phyloP scores from a whole-genome alignment of 495 filamentous ascomycete genomes.

The Xeromyces bisporus region DNA sequence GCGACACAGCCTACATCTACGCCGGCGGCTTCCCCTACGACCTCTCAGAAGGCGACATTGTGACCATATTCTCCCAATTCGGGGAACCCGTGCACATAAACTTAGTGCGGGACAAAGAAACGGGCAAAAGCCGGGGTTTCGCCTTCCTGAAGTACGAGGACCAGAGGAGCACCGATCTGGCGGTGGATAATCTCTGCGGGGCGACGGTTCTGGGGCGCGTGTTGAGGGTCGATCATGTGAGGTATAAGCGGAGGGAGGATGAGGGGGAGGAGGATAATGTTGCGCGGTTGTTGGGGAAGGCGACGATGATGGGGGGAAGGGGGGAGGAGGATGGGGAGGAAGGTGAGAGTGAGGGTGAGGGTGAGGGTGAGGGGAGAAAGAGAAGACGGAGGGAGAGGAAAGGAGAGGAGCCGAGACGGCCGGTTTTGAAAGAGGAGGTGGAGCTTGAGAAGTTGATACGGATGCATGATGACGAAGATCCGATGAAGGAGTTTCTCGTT shows the following conservation, averaged over 20 bases:
- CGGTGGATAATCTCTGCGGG: conserved; percentile 88
- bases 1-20: conserved; percentile 92
- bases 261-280: conserved; percentile 54
- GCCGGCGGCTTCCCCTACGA: conserved; percentile 91
- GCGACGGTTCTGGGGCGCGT: conserved; percentile 65
- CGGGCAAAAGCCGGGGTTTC: conserved; percentile 84
- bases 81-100: conserved; percentile 88
- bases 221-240: conserved; percentile 77
- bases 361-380: conserved; percentile 21
- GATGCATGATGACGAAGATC: conserved; percentile 87
- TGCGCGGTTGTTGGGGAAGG: conserved; percentile 21
- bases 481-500: conserved; percentile 84
- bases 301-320: too few relatives aligned
- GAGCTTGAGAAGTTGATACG: conserved; percentile 60
- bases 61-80: conserved; percentile 94
- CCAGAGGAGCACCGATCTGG: conserved; percentile 86
- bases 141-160: conserved; percentile 97
- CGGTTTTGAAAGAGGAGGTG: conserved; percentile 48
- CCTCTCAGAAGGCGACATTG: conserved; percentile 85
- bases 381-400: conserved; percentile 22
- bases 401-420: conserved; percentile 18
- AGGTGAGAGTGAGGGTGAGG: conserved; percentile 16
- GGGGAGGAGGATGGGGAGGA: conserved; percentile 3
- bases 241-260: conserved; percentile 77
- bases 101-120: conserved; percentile 83